These are phyloP conservation scores for Ceratocystis eucalypticola DNA, from an alignment of 2,329 filamentous ascomycete genomes.

Conservation along the genomic window DNA sequence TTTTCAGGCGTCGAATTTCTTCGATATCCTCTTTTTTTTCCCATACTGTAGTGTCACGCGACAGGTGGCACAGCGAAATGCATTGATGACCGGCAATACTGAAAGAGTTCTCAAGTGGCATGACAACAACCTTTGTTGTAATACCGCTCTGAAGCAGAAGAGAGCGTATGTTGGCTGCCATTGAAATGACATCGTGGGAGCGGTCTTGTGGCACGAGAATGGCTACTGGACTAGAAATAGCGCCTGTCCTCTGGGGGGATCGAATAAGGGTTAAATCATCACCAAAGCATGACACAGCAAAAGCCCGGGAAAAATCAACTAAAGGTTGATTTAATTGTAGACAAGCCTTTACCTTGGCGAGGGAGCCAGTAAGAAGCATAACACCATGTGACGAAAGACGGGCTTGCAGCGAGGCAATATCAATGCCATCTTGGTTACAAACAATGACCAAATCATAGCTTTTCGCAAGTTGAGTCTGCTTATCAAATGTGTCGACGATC, in stretches of 20 bases:
- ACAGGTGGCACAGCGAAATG: constrained; percentile 15
- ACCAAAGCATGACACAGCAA: constrained; percentile 7
- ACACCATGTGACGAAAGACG: constrained; percentile 6
- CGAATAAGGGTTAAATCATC: constrained; percentile 8
- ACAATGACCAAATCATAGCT: constrained; percentile 11
- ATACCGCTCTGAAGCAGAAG: neutral
- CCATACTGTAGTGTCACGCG: neutral
- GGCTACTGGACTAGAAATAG: neutral
- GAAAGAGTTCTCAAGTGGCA: neutral
- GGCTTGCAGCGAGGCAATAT: constrained; percentile 7
- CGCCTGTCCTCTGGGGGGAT: neutral
- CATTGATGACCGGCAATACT: neutral
- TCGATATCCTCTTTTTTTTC: constrained; percentile 25
- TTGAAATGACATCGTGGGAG: neutral
- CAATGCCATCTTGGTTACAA: constrained; percentile 8
- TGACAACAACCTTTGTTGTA: neutral
- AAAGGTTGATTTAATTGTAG: constrained; percentile 7
- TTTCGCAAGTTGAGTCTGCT: neutral
- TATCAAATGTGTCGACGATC: constrained; percentile 8
- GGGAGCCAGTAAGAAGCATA: constrained; percentile 6
- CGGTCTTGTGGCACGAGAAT: constrained; percentile 10
- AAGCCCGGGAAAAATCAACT: neutral
- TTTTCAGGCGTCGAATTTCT: constrained; percentile 31
- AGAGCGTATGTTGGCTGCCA: constrained; percentile 5
- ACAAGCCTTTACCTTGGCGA: neutral